A percentile compares a stretch with the other conserved stretches of the same genome.
Evolutionary conservation across 208 protist genomes (phyloP).

Genomic region (Trypanosoma lewisi): DNA sequence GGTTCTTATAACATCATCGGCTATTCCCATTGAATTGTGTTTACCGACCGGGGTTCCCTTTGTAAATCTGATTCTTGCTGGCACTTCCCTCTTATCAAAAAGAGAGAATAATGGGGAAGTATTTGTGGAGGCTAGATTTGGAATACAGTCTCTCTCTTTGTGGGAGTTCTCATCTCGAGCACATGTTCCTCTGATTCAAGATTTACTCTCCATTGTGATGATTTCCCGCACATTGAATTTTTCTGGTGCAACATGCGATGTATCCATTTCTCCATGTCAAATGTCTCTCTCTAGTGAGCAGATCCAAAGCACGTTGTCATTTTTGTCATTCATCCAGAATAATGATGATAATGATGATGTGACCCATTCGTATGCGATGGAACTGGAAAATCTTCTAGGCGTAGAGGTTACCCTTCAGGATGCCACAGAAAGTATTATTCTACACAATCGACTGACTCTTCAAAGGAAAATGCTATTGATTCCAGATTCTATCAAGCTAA

Average conservation of each 20-base stretch:
- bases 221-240: slow-evolving; percentile 27
- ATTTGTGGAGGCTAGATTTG: slow-evolving; percentile 46
- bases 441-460: slow-evolving; percentile 10
- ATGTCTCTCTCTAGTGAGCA: slow-evolving; percentile 30
- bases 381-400: slow-evolving; percentile 15
- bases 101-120: slow-evolving; percentile 27
- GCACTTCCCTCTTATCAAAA: slow-evolving; percentile 52
- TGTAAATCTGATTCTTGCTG: slow-evolving; percentile 39
- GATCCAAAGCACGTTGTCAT: slow-evolving; percentile 12
- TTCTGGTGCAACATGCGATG: slow-evolving; percentile 25
- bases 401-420: slow-evolving; percentile 9
- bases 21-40: slow-evolving; percentile 44
- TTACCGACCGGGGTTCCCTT: slow-evolving; percentile 41
- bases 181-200: slow-evolving; percentile 33
- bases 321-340: slow-evolving; percentile 5
- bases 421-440: background rate
- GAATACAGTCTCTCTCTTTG: slow-evolving; percentile 40
- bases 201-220: slow-evolving; percentile 36
- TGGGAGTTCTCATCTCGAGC: slow-evolving; percentile 46
- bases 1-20: slow-evolving; percentile 43
- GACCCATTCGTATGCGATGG: background rate
- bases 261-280: slow-evolving; percentile 33
- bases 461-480: slow-evolving; percentile 4
- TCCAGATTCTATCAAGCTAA: slow-evolving; percentile 6
- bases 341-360: background rate